Base-by-base conservation (phyloP, 306 rosid genomes). In the Herpetospermum pedunculosum region DNA sequence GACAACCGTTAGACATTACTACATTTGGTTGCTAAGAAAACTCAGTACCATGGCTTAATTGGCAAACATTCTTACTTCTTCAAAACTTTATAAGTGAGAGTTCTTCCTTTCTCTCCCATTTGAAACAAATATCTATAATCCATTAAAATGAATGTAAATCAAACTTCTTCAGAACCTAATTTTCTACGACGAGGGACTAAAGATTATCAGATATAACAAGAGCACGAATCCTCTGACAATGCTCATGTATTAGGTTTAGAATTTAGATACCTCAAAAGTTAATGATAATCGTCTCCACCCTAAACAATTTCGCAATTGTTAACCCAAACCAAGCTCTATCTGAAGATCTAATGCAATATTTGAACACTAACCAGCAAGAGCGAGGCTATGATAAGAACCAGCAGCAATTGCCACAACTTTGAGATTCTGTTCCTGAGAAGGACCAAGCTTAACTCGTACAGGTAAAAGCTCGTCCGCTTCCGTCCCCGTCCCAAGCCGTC, bases 331-430 rank as follows among this genome's bases (percentile, higher is more conserved):
- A 41, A 67, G 73, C 28, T 38, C 72, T 4, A 38, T 21, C 34
- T 25, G 18, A 55, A 55, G 32, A 55, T 55, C 28, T 23, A 62
- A 62, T 34, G 25, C 70, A 35, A 35, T 0, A 25, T 38, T 40
- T 23, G 52, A 41, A 79, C 72, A 52, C 50, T 34, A 75, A 93
- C 98, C 96, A 79, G 94, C 80, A 34, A 91, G 89, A 81, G 96
- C 98, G 73, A 93, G 85, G 89, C 83, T 82, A 46, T 91, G 98
- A 90, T 93, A 93, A 82, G 97, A 86, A 78, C 97, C 98, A 73
- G 96, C 90, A 73, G 98, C 88, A 68, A 90, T 81, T 19, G 85
- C 93, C 14, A 87, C 88, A 8, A 90, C 67, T 57, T 78, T 86
- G 84, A 77, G 44, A 68, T 68, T 68, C 26, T 54, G 47, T 59